These are phyloP conservation scores for Hypomontagnella monticulosa DNA, from an alignment of 495 filamentous ascomycete species.

Conservation along the genomic window DNA sequence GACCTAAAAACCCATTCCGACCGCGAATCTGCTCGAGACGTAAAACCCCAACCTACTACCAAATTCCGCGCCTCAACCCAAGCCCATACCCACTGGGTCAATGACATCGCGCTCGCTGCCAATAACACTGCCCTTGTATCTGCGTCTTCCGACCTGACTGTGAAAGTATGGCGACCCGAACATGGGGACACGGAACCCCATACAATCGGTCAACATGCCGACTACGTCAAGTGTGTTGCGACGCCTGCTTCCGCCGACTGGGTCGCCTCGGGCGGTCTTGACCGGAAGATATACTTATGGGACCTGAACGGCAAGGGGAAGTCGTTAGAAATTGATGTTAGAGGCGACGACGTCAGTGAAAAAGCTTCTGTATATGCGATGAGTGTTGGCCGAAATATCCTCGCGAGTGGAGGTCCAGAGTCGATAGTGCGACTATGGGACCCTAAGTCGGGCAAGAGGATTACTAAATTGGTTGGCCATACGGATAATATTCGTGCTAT, in stretches of 20 bases:
- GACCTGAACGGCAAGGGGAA: constrained; percentile 89
- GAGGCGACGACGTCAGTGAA: constrained; percentile 78
- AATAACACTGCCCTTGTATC: constrained; percentile 87
- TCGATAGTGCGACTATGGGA: constrained; percentile 95
- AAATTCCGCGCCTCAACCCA: constrained; percentile 91
- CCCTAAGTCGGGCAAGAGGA: constrained; percentile 83
- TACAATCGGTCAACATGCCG: constrained; percentile 90
- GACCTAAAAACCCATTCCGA: constrained; percentile 57
- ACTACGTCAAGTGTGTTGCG: constrained; percentile 95
- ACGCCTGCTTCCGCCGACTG: constrained; percentile 79
- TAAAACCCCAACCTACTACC: constrained; percentile 60
- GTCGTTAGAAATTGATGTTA: constrained; percentile 83
- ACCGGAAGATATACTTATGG: constrained; percentile 92
- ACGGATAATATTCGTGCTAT: constrained; percentile 95
- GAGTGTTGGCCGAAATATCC: constrained; percentile 72
- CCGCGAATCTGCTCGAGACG: constrained; percentile 37
- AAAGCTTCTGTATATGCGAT: constrained; percentile 97
- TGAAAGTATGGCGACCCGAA: constrained; percentile 93
- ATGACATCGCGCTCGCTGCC: constrained; percentile 89
- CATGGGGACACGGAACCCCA: constrained; percentile 74
- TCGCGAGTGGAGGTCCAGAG: constrained; percentile 95
- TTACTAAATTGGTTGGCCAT: constrained; percentile 98
- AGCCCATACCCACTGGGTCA: constrained; percentile 98
- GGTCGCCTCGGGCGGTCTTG: constrained; percentile 96
- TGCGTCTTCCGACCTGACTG: constrained; percentile 93